These are phyloP conservation scores for Leccinum longicurvipes DNA, from an alignment of 768 basidiomycete species.

Conservation along the genomic window DNA sequence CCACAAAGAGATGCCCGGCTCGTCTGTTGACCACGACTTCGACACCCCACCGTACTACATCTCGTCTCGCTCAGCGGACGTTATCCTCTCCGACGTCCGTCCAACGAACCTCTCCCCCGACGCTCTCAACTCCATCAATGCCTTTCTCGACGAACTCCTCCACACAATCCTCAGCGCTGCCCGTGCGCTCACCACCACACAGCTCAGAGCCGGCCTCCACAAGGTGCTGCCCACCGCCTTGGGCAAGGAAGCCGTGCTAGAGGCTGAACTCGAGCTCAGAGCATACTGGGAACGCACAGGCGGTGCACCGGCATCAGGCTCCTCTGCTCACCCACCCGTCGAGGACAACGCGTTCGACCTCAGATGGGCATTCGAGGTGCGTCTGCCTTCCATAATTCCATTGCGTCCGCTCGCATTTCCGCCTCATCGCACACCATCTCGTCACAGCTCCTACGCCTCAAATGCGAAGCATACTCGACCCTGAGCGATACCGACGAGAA, in stretches of 20 bases:
- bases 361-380: constrained; percentile 74
- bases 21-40: constrained; percentile 36
- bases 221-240: constrained; percentile 74
- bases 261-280: constrained; percentile 89
- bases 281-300: constrained; percentile 81
- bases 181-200: constrained; percentile 68
- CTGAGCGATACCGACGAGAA: constrained; percentile 81
- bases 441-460: constrained; percentile 68
- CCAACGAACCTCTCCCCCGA: constrained; percentile 82
- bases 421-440: constrained; percentile 8
- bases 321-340: constrained; percentile 26
- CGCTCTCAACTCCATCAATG: constrained; percentile 76
- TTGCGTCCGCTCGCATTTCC: background rate
- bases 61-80: constrained; percentile 80
- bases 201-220: constrained; percentile 67
- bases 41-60: constrained; percentile 63
- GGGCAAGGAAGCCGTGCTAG: constrained; percentile 88
- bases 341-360: constrained; percentile 66
- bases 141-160: constrained; percentile 80
- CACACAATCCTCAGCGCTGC: constrained; percentile 65
- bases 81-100: constrained; percentile 88
- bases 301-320: constrained; percentile 31
- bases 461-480: constrained; percentile 86
- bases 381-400: constrained; percentile 3
- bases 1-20: constrained; percentile 39